Percentiles rank a stretch among this genome's conserved stretches.
phyloP scores from a whole-genome alignment of 805 yeast species.

The Saccharomyces mikatae region DNA sequence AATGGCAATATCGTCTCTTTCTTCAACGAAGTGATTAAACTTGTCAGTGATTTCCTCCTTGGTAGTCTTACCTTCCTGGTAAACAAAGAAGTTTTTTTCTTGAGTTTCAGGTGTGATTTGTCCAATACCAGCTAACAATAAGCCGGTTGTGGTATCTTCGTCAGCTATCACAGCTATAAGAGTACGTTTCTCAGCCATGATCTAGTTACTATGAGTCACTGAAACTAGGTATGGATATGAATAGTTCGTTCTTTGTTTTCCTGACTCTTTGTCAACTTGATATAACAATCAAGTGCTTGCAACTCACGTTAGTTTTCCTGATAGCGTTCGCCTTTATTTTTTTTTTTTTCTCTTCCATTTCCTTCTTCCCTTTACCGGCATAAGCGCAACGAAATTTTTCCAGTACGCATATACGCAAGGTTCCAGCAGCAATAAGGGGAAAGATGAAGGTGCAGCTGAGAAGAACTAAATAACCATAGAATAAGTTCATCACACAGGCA shows the following conservation, averaged over 20 bases:
- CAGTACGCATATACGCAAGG: neutral
- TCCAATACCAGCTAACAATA: conserved; percentile 91
- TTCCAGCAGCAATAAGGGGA: neutral
- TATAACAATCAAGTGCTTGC: neutral
- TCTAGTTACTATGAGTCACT: neutral
- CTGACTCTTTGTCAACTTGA: neutral
- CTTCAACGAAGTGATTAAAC: conserved; percentile 64
- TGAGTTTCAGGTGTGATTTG: conserved; percentile 47
- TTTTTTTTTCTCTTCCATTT: neutral
- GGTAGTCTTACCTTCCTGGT: conserved; percentile 71
- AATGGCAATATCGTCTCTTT: conserved; percentile 86
- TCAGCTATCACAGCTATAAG: conserved; percentile 93
- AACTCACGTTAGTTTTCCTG: neutral
- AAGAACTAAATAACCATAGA: neutral
- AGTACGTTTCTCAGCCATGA: conserved; percentile 50
- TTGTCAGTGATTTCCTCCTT: conserved; percentile 67
- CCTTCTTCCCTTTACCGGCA: neutral
- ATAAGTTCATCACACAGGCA: neutral
- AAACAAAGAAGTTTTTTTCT: conserved; percentile 67
- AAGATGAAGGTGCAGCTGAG: neutral
- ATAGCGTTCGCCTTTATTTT: neutral
- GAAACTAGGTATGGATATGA: neutral
- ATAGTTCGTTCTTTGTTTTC: neutral
- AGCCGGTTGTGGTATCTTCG: conserved; percentile 94
- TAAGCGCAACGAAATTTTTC: neutral